phyloP scores from a whole-genome alignment of 2,329 filamentous ascomycete species.

The Aaosphaeria pasadenensis region DNA sequence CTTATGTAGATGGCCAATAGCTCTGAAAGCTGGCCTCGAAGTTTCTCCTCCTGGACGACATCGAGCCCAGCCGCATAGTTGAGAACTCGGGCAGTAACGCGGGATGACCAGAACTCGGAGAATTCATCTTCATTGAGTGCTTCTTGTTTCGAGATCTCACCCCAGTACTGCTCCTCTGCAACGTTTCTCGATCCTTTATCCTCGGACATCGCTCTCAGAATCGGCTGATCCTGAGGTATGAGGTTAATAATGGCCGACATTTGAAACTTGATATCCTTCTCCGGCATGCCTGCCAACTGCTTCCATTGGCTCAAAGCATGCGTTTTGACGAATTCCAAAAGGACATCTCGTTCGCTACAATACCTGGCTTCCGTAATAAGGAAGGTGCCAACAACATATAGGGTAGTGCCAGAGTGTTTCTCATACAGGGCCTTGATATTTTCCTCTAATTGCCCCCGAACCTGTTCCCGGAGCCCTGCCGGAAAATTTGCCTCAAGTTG shows the following conservation, averaged over 20 bases:
- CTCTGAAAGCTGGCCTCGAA: conserved; percentile 32
- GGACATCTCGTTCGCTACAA: conserved; percentile 5
- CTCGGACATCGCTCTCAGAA: conserved; percentile 13
- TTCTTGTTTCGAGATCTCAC: conserved; percentile 23
- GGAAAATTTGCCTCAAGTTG: conserved; percentile 5
- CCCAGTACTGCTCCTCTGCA: conserved; percentile 22
- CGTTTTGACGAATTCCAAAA: conserved; percentile 13
- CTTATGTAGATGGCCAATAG: conserved; percentile 26
- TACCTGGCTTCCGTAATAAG: conserved; percentile 13
- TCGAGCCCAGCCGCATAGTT: conserved; percentile 25
- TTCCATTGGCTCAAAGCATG: conserved; percentile 24
- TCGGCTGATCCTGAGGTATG: conserved; percentile 4
- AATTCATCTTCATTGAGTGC: conserved; percentile 26
- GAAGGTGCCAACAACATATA: conserved; percentile 12
- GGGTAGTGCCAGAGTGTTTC: neutral
- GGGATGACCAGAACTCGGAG: conserved; percentile 30
- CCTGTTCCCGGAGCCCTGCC: neutral
- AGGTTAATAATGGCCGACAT: conserved; percentile 12
- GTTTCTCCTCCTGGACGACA: conserved; percentile 24
- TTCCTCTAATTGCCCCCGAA: neutral
- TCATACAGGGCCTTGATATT: neutral
- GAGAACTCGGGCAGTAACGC: conserved; percentile 19
- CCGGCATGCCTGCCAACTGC: conserved; percentile 13
- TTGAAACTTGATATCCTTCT: conserved; percentile 21
- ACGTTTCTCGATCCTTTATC: conserved; percentile 17